Base-by-base conservation (phyloP, 2,329 filamentous ascomycete species). In the Beauveria sp. region DNA sequence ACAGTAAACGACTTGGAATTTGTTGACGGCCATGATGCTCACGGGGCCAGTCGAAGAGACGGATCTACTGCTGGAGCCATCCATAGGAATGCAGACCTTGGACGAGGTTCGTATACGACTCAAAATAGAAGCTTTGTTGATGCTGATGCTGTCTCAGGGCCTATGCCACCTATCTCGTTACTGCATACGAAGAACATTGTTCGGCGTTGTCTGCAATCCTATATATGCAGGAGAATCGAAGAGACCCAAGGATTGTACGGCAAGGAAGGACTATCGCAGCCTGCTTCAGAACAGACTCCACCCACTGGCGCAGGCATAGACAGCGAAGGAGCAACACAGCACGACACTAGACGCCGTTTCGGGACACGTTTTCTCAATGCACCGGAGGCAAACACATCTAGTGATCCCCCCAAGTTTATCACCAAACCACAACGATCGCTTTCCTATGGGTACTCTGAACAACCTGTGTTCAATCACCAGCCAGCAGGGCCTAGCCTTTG, bases 1-100 rank as follows among this genome's bases (percentile, higher is more conserved):
- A 95, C 89, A 20, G 86, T 96, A 70, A 96, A 96, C 71, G 91
- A 96, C 71, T 74, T 96, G 58, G 71, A 70, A 38, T 69, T 72
- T 14, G 63, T 65, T 43, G 63, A 64, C 5, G 60, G 60, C 31
- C 69, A 63, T 67, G 68, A 38, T 38, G 64, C 61, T 49, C 62
- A 64, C 49, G 64, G 65, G n/a, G 64, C 64, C 6, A 67, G 63
- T 51, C 63, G 61, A 20, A 66, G 66, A 43, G 71, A 71, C 50
- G 61, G 65, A 20, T 65, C 56, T 24, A 63, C 65, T 22, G 60
- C 63, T 9, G 28, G 51, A 6, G 16, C 63, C 10, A 38, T 43
- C 6, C 55, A 62, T 9, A 58, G 52, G 10, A 55, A 59, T 3
- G 34, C 9, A 5, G 49, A 58, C 8, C 7, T n/a, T 31, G 48